A percentile compares a stretch with the other conserved stretches of the same genome.
phyloP scores from a whole-genome alignment of 1,139 yeast species.

The Candida glucosophila region DNA sequence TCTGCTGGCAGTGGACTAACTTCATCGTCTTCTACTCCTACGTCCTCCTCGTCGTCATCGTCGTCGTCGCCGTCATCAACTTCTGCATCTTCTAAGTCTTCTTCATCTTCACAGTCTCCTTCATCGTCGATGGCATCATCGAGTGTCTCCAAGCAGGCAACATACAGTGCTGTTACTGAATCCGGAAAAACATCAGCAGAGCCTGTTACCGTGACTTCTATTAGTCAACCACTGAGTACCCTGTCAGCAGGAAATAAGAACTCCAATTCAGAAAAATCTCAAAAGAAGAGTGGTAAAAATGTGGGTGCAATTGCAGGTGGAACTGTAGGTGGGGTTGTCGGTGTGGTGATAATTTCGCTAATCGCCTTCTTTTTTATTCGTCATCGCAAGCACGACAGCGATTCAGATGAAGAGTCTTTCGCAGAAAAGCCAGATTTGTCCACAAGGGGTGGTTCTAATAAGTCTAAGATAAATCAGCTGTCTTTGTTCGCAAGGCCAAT shows the following conservation, averaged over 20 bases:
- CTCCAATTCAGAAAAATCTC: constrained; percentile 1
- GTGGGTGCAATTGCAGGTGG: constrained; percentile 62
- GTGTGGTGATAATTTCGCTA: constrained; percentile 35
- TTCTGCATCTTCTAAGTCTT: constrained; percentile 6
- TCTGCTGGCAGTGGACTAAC: constrained; percentile 13
- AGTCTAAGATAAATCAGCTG: constrained; percentile 16
- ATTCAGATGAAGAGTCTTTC: constrained; percentile 40
- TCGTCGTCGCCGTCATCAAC: constrained; percentile 9
- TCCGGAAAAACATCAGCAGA: constrained; percentile 5
- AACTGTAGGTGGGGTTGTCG: constrained; percentile 56
- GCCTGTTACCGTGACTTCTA: constrained; percentile 5
- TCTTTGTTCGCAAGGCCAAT: constrained; percentile 36
- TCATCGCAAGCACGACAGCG: constrained; percentile 32
- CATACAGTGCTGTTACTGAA: constrained; percentile 11
- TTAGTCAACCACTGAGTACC: no score
- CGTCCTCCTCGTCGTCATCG: background rate
- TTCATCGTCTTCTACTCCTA: constrained; percentile 2
- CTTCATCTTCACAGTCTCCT: constrained; percentile 7
- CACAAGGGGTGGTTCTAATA: constrained; percentile 18
- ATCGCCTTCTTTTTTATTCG: constrained; percentile 39
- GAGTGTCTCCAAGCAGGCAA: constrained; percentile 1
- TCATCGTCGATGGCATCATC: constrained; percentile 5
- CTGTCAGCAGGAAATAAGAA: constrained; percentile 3
- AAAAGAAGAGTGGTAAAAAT: constrained; percentile 13
- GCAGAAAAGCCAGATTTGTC: constrained; percentile 24